A percentile compares a stretch with the other conserved stretches of the same genome.
Evolutionary conservation across 768 basidiomycete genomes (phyloP).

Genomic region (Collybiopsis confluens): DNA sequence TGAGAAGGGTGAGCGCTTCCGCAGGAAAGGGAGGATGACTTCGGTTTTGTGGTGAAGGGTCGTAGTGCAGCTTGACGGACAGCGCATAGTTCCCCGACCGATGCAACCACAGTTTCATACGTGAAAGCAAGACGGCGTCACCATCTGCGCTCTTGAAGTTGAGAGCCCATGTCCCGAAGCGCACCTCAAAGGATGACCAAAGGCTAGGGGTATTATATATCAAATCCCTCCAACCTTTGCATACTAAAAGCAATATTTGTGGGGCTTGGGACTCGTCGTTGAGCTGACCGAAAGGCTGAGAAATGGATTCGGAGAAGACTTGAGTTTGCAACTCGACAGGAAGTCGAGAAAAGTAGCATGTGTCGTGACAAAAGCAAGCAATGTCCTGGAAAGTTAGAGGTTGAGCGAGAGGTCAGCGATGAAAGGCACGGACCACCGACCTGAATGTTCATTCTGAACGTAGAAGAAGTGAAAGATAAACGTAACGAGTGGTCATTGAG

Average conservation of each 20-base stretch:
- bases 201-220: conserved; percentile 35
- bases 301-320: conserved; percentile 39
- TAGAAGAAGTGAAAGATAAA: neutral
- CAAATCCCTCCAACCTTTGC: conserved; percentile 37
- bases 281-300: conserved; percentile 26
- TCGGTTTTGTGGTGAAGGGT: conserved; percentile 12
- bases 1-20: conserved; percentile 24
- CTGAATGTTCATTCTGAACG: neutral
- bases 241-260: conserved; percentile 34
- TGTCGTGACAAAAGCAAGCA: neutral
- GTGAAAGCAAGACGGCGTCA: neutral
- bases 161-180: conserved; percentile 14
- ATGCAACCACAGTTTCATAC: conserved; percentile 30
- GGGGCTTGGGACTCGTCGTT: conserved; percentile 27
- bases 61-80: conserved; percentile 26
- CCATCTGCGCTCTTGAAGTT: conserved; percentile 10
- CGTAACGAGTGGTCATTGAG: neutral
- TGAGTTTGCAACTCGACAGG: conserved; percentile 44
- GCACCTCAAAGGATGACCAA: conserved; percentile 43
- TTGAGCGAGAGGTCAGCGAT: too few species aligned
- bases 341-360: conserved; percentile 27
- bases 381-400: too few species aligned
- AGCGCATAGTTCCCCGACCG: conserved; percentile 31
- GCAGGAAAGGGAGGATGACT: conserved; percentile 15
- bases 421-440: neutral